A percentile compares a stretch with the other conserved stretches of the same genome.
These are phyloP conservation scores for Acacia melanoxylon DNA, from an alignment of 306 rosid genomes.

Conservation along the genomic window DNA sequence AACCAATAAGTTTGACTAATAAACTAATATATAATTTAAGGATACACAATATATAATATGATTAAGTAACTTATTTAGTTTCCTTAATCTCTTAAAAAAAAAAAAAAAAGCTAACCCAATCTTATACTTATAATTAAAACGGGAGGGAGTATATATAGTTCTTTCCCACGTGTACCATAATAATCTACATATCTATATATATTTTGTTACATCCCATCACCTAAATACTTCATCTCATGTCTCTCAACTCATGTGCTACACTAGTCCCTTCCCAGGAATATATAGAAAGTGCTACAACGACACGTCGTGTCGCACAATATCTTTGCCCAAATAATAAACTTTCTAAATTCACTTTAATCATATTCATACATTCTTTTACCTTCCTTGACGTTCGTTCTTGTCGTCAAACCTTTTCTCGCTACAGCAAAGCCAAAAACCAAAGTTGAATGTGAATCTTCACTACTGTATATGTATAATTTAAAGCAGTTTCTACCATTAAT, in stretches of 20 bases:
- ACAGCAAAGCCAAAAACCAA: neutral
- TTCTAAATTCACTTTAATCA: neutral
- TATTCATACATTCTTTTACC: neutral
- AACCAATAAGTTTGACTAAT: too few relatives aligned
- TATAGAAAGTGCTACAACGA: slow-evolving; percentile 28
- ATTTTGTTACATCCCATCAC: slow-evolving; percentile 25
- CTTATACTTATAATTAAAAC: too few relatives aligned
- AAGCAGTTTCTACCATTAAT: too few relatives aligned
- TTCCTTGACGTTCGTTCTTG: neutral
- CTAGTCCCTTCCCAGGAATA: slow-evolving; percentile 38
- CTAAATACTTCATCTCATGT: slow-evolving; percentile 21
- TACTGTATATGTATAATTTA: neutral
- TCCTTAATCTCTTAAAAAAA: too few relatives aligned
- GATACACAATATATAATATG: too few relatives aligned
- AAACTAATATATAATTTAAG: too few relatives aligned
- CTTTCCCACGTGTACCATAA: slow-evolving; percentile 9
- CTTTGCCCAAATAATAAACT: neutral
- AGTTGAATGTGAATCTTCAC: neutral
- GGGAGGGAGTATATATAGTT: neutral
- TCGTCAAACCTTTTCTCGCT: neutral
- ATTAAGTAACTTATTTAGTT: too few relatives aligned
- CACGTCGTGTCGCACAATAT: slow-evolving; percentile 38
- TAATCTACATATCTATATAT: neutral
- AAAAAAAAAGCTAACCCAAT: too few relatives aligned
- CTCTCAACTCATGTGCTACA: neutral